Conservation (phyloP, 345 rosid species). For the Brassica juncea region DNA sequence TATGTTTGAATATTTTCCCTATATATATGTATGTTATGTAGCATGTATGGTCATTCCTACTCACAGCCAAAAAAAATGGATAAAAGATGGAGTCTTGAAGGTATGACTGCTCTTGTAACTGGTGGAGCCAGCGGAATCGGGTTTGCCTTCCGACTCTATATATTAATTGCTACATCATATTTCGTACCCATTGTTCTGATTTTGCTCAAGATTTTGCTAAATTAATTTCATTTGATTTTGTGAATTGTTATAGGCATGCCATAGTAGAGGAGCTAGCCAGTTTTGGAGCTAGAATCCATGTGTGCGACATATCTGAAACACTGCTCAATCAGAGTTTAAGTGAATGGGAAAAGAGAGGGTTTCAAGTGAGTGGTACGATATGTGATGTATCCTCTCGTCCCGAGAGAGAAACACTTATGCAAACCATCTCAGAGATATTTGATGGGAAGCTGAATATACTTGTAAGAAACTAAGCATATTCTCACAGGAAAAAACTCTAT, state of each 20-base stretch:
- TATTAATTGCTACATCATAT: not conserved
- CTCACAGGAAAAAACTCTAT: not conserved
- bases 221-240: not conserved
- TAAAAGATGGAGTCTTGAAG: not conserved
- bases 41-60: not conserved
- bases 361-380: conserved; percentile 28
- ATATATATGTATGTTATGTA: not conserved
- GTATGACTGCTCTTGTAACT: conserved; percentile 2
- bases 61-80: not conserved
- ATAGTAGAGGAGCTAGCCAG: conserved; percentile 35
- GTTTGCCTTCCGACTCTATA: not conserved
- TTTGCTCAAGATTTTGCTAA: not conserved
- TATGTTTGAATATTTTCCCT: not conserved
- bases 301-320: conserved; percentile 22
- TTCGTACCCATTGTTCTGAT: not conserved
- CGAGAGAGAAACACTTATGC: conserved; percentile 21
- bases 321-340: conserved; percentile 25
- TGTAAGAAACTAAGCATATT: conserved; percentile 12
- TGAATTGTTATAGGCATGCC: conserved; percentile 15
- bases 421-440: conserved; percentile 2
- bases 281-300: conserved; percentile 31
- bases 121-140: not conserved
- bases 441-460: conserved; percentile 32
- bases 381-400: conserved; percentile 32
- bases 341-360: conserved; percentile 25